phyloP scores from a whole-genome alignment of 2,329 filamentous ascomycete species.

The Periconia sp. region DNA sequence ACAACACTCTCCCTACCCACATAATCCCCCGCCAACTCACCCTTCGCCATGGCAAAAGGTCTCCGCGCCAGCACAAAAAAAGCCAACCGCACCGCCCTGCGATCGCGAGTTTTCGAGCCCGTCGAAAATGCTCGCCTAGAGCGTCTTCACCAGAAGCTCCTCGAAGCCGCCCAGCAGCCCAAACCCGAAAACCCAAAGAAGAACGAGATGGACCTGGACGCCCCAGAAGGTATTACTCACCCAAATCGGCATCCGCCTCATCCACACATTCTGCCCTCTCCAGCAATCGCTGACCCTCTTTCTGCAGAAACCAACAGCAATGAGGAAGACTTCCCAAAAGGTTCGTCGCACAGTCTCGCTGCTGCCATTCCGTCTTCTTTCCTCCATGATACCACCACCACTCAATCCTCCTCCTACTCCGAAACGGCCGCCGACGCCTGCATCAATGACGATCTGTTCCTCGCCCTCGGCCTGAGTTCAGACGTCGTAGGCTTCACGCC shows the following conservation, averaged over 20 bases:
- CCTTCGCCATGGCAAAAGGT: slow-evolving; percentile 78
- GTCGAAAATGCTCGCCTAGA: slow-evolving; percentile 77
- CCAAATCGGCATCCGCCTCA: background rate
- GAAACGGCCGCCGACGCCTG: slow-evolving; percentile 14
- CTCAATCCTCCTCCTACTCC: background rate
- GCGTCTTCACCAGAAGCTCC: slow-evolving; percentile 81
- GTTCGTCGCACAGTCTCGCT: slow-evolving; percentile 16
- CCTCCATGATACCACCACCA: background rate
- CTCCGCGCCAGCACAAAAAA: slow-evolving; percentile 78
- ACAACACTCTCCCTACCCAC: background rate
- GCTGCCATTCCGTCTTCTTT: slow-evolving; percentile 30
- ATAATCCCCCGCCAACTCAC: background rate
- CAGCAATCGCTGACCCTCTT: background rate
- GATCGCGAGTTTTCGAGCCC: slow-evolving; percentile 80
- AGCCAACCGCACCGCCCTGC: slow-evolving; percentile 79
- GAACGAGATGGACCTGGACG: slow-evolving; percentile 50
- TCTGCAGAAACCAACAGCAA: slow-evolving; percentile 5
- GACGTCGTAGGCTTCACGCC: slow-evolving; percentile 43
- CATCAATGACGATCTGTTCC: slow-evolving; percentile 30
- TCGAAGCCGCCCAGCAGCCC: slow-evolving; percentile 76
- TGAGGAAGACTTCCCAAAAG: slow-evolving; percentile 8
- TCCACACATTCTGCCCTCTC: background rate
- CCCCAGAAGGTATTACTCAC: slow-evolving; percentile 40
- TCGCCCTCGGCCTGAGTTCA: slow-evolving; percentile 41
- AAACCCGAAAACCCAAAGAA: slow-evolving; percentile 56